phyloP scores from a whole-genome alignment of 2,329 filamentous ascomycete genomes.

The Alternaria sp. region DNA sequence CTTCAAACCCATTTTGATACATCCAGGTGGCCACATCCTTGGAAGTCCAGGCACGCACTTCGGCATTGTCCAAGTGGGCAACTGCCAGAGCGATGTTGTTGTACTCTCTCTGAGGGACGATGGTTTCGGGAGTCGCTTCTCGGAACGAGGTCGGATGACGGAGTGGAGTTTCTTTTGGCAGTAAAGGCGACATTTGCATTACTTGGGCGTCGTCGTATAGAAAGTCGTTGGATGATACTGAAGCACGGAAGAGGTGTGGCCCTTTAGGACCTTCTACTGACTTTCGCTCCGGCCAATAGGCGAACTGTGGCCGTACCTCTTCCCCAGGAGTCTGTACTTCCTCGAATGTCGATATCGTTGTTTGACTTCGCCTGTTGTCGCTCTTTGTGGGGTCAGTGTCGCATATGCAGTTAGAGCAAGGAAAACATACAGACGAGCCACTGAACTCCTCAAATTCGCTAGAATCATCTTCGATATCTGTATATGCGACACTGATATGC shows the following conservation, averaged over 20 bases:
- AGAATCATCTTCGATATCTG: conserved; percentile 71
- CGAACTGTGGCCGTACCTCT: conserved; percentile 67
- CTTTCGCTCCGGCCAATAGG: conserved; percentile 68
- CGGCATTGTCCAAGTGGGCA: conserved; percentile 67
- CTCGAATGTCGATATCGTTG: conserved; percentile 86
- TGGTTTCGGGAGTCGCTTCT: conserved; percentile 47
- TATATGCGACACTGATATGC: conserved; percentile 80
- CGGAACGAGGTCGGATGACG: conserved; percentile 55
- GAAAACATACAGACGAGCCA: conserved; percentile 70
- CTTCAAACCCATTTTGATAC: conserved; percentile 82
- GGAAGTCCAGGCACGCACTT: conserved; percentile 74
- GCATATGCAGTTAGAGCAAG: conserved; percentile 17
- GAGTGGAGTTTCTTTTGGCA: conserved; percentile 67
- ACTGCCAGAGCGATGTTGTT: conserved; percentile 62
- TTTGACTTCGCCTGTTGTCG: conserved; percentile 73
- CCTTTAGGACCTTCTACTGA: conserved; percentile 82
- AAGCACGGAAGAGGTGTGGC: conserved; percentile 84
- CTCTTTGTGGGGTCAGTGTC: conserved; percentile 58
- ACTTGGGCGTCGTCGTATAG: conserved; percentile 55
- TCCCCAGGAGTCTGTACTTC: conserved; percentile 78
- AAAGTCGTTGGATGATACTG: conserved; percentile 66
- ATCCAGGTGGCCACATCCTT: conserved; percentile 87
- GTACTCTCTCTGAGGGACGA: conserved; percentile 53
- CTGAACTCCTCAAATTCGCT: conserved; percentile 59
- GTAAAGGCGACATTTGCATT: conserved; percentile 77